Evolutionary conservation across 805 yeast genomes (phyloP), one percentile per base, ranked within the genome.

Genomic region (Kuraishia ogatae): DNA sequence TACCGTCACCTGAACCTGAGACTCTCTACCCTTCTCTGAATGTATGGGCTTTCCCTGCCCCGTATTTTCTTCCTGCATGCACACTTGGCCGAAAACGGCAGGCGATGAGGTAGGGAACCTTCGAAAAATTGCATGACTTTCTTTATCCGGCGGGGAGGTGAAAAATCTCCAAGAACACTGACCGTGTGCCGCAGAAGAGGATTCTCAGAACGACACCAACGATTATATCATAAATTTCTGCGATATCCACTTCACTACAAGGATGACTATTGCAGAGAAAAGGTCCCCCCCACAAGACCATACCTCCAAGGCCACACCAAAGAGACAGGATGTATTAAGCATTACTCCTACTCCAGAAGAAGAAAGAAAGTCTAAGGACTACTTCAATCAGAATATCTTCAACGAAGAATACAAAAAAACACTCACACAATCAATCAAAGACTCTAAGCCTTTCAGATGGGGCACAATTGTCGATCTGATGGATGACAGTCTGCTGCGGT

Each of bases 391-490:
- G 0, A 67, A 67, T 53, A 57, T 69, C 17, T 67, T 68, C 53
- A 78, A 78, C 24, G 61, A 65, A 1, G 58, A 69, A 1, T 79
- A 76, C 60, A 71, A 70, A 60, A 59, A 64, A 2, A 60, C 64
- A 0, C 64, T 87, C 54, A 71, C 72, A 54, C 55, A 70, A 1
- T 68, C 71, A 29, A 80, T 91, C 43, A 59, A 70, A 1, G 69
- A 72, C 7, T 82, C 96, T 2, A 75, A 81, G 59, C 99, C 99
- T 1, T 94, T 87, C 67, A 78, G 82, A 65, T 93, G 97, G 92
- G 97, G 98, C 1, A 83, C 91, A 15, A 86, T 94, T 51, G 76
- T 74, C 22, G 79, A 83, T 39, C 72, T 94, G 51, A 77, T 94
- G 48, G 82, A 92, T 65, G 96, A 93, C 60, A 80, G 83, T 1